Evolutionary conservation across 164 flowering plant species (phyloP).

Genomic region (Cinnamomum chago): DNA sequence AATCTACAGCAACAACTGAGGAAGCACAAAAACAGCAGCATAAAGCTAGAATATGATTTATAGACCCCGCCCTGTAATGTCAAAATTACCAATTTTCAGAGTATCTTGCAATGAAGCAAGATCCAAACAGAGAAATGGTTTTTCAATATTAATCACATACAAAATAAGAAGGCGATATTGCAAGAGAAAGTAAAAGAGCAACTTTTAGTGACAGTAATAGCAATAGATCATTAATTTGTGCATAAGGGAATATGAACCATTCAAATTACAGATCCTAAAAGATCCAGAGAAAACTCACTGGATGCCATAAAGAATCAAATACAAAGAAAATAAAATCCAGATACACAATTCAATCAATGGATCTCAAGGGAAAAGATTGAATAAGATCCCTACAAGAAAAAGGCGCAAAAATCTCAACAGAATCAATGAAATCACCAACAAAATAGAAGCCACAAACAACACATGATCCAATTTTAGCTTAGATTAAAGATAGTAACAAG

Average conservation of each 20-base stretch:
- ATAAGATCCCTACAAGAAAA: too few species aligned
- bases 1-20: background rate
- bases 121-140: too few species aligned
- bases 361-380: background rate
- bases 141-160: too few species aligned
- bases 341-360: background rate
- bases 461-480: background rate
- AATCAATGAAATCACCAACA: background rate
- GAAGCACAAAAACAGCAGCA: background rate
- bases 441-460: background rate
- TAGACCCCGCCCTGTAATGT: too few species aligned
- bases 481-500: background rate
- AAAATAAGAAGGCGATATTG: too few species aligned
- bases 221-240: too few species aligned
- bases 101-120: too few species aligned
- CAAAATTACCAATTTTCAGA: too few species aligned
- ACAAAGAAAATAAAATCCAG: background rate
- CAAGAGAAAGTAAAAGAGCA: too few species aligned
- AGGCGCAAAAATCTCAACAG: too few species aligned
- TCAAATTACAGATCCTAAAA: background rate
- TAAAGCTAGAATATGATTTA: too few species aligned
- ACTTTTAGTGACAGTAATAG: too few species aligned
- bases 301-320: background rate
- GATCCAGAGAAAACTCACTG: background rate
- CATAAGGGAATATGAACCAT: background rate